Evolutionary conservation across 78 protist genomes (phyloP).

Genomic region (Dictyostelium discoideum): DNA sequence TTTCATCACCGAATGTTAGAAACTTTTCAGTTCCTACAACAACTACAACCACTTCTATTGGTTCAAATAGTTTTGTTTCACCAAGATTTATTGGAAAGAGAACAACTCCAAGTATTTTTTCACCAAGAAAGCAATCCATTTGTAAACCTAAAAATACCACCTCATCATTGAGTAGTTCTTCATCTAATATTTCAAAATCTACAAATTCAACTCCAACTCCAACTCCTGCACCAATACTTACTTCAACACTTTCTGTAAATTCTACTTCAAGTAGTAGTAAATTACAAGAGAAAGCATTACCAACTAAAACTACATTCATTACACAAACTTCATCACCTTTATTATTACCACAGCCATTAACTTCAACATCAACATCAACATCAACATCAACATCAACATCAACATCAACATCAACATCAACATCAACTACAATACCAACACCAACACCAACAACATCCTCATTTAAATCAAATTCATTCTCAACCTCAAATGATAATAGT

Average conservation of each 20-base stretch:
- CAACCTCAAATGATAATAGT: neutral
- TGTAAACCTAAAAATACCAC: neutral
- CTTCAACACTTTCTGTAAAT: neutral
- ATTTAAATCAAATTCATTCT: neutral
- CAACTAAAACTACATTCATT: neutral
- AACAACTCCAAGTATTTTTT: neutral
- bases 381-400: neutral
- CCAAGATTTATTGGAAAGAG: neutral
- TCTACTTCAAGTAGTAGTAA: neutral
- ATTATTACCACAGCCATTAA: neutral
- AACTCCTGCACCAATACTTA: neutral
- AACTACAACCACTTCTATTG: neutral
- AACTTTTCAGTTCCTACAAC: conserved; percentile 11
- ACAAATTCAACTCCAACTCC: neutral
- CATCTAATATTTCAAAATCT: neutral
- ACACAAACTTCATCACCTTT: neutral
- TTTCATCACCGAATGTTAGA: neutral
- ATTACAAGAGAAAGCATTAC: conserved; percentile 1
- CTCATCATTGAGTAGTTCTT: neutral
- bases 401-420: neutral
- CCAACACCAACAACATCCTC: neutral
- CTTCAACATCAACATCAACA: neutral
- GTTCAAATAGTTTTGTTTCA: neutral
- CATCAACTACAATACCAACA: neutral
- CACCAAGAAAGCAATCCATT: neutral